Base-by-base conservation (phyloP, 345 rosid species). In the Conringia planisiliqua region DNA sequence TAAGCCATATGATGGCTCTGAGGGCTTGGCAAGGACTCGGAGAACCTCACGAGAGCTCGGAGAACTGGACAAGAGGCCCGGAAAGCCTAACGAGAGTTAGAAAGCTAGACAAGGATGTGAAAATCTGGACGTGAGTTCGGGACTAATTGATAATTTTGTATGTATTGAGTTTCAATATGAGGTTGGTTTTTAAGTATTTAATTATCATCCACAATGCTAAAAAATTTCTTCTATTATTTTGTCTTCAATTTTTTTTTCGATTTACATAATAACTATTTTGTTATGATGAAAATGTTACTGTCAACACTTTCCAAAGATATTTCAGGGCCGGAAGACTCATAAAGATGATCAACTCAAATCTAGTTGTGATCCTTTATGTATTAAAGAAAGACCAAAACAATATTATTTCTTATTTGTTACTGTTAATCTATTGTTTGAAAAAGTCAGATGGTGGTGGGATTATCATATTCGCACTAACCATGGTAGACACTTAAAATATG, bases 391-490 rank as follows among this genome's bases (percentile, higher is more conserved):
- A 46, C 17, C 8, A 22, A 26, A 51, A 43, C 54, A 18, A 18
- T 48, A 48, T 48, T 48, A 48, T 48, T 18, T 9, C 13, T 20
- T 20, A 26, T 7, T 48, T 22, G 29, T 50, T 12, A 26, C 13
- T 52, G 16, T 26, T 52, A 50, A 50, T 50, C 30, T 22, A 52
- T 52, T 52, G 58, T 24, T 10, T 52, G 27, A 2, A 26, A 52
- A 47, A 65, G 44, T 47, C 44, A 47, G 68, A 43, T 50, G 43
- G 11, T 39, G 48, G 30, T 72, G 20, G 69, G 18, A 54, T 62
- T 11, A 40, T 55, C 60, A 35, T 71, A 50, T 38, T 26, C 18
- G 51, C 72, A 35, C 59, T 65, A 66, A 36, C 40, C 67, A 57
- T 57, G 42, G 5, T 35, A 27, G 26, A 66, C 43, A 42, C 14